Evolutionary conservation across 2,329 filamentous ascomycete species (phyloP).

Genomic region (Achaetomium macrosporum): DNA sequence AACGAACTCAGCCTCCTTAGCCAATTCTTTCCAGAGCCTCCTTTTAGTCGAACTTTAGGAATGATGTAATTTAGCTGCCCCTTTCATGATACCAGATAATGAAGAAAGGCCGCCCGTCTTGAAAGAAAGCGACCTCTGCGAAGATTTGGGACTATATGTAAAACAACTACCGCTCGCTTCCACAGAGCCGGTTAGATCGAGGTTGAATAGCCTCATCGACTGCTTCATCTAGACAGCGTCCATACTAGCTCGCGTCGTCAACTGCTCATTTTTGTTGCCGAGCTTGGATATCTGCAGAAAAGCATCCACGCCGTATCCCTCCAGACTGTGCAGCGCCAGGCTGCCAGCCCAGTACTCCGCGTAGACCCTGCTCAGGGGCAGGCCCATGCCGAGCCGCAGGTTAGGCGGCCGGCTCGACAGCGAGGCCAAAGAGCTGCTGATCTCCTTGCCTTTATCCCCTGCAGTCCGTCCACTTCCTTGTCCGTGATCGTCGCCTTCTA

Average conservation of each 20-base stretch:
- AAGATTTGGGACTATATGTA: neutral
- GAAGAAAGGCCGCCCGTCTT: conserved; percentile 28
- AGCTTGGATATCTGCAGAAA: conserved; percentile 95
- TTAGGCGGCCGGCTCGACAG: conserved; percentile 80
- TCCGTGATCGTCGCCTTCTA: conserved; percentile 30
- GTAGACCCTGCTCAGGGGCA: conserved; percentile 90
- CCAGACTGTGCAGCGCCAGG: conserved; percentile 82
- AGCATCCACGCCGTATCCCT: conserved; percentile 92
- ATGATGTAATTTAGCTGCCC: conserved; percentile 44
- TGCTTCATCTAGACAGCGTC: conserved; percentile 57
- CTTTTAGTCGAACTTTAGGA: conserved; percentile 37
- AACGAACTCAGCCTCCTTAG: conserved; percentile 3
- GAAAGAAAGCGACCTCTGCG: neutral
- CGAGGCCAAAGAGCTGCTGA: conserved; percentile 62
- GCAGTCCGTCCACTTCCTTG: neutral
- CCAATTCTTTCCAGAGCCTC: conserved; percentile 23
- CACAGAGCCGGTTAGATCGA: neutral
- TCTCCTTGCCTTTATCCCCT: conserved; percentile 22
- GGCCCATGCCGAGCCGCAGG: conserved; percentile 81
- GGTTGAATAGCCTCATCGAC: neutral
- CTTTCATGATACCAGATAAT: conserved; percentile 46
- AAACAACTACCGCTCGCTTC: neutral
- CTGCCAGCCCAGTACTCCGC: conserved; percentile 97
- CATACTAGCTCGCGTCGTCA: conserved; percentile 71
- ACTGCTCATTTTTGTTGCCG: conserved; percentile 95